phyloP scores from a whole-genome alignment of 139 green algal species.

The Gonium pectorale region DNA sequence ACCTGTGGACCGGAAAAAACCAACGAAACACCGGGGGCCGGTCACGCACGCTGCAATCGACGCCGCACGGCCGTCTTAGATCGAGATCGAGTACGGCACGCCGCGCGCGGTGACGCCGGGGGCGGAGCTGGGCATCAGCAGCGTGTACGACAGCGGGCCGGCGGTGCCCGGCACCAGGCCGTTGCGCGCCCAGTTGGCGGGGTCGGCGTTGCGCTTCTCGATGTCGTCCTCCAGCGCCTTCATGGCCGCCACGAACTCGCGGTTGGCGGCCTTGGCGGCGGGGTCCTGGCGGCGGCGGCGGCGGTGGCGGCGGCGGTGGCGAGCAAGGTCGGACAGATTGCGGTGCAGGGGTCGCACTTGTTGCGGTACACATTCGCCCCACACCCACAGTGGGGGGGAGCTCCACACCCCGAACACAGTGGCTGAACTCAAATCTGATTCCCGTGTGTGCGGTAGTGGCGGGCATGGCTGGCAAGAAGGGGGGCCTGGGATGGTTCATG shows the following conservation, averaged over 20 bases:
- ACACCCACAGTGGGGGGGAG: too few relatives aligned
- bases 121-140: constrained; percentile 39
- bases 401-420: too few relatives aligned
- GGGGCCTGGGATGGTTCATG: not conserved
- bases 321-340: not conserved
- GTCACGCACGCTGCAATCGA: too few relatives aligned
- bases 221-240: constrained; percentile 33
- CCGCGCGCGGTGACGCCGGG: constrained; percentile 46
- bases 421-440: too few relatives aligned
- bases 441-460: not conserved
- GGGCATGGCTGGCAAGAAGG: not conserved
- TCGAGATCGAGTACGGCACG: constrained; percentile 51
- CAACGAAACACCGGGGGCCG: too few relatives aligned
- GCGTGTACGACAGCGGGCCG: constrained; percentile 41
- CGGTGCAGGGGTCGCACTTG: not conserved
- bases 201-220: constrained; percentile 33
- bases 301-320: too few relatives aligned
- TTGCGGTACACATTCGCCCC: too few relatives aligned
- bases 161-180: not conserved
- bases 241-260: constrained; percentile 23
- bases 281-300: constrained; percentile 21
- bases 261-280: constrained; percentile 20
- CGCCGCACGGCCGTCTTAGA: too few relatives aligned
- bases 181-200: not conserved
- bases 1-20: too few relatives aligned